Evolutionary conservation across 176 grass and related monocot genomes (phyloP).

Genomic region (Oryza longistaminata): DNA sequence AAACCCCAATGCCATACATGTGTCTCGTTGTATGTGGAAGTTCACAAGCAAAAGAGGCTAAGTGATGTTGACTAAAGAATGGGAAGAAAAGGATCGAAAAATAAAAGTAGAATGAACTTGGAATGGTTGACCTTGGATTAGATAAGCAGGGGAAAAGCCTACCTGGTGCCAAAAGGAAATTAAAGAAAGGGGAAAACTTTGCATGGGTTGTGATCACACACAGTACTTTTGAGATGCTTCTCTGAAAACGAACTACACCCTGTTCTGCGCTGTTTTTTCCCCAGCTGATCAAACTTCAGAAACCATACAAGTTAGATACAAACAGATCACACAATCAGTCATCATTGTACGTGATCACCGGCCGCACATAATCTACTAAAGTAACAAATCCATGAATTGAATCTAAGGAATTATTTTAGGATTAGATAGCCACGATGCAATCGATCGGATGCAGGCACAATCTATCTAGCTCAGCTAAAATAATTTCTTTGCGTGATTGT

Average conservation of each 20-base stretch:
- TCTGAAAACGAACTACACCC: background rate
- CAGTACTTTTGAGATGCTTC: background rate
- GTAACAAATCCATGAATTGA: background rate
- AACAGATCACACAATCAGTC: background rate
- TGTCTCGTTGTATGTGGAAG: background rate
- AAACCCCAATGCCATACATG: background rate
- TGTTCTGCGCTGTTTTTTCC: background rate
- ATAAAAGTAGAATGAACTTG: conserved; percentile 24
- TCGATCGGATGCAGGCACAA: background rate
- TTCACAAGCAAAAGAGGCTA: background rate
- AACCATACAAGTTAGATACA: background rate
- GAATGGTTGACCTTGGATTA: background rate
- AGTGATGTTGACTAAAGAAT: conserved; percentile 30
- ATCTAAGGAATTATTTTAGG: background rate
- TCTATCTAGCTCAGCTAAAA: background rate
- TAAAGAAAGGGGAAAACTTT: conserved; percentile 8
- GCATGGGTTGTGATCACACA: conserved; percentile 15
- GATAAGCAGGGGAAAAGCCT: conserved; percentile 15
- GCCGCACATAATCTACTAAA: background rate
- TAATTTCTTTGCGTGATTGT: conserved; percentile 22
- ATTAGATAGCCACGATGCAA: background rate
- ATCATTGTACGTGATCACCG: background rate
- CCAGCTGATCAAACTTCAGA: background rate
- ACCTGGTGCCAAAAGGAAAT: background rate
- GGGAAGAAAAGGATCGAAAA: background rate